phyloP scores from a whole-genome alignment of 768 basidiomycete genomes.

The Kwoniella sp. region DNA sequence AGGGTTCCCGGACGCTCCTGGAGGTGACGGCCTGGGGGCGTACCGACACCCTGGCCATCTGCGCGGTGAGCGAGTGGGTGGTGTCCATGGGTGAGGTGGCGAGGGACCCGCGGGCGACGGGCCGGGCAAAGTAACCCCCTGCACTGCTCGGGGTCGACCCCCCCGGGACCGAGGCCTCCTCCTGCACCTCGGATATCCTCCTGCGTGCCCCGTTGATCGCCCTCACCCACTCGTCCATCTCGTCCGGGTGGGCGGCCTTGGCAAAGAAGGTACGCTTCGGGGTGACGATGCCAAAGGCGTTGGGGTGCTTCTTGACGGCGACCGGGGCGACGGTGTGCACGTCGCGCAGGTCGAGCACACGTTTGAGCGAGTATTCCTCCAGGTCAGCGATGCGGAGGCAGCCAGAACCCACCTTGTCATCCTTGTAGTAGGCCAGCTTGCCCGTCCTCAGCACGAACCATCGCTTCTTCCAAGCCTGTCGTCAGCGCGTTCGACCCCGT shows the following conservation, averaged over 20 bases:
- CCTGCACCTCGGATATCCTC: conserved; percentile 54
- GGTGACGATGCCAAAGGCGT: conserved; percentile 89
- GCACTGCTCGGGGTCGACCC: conserved; percentile 3
- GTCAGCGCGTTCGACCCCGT: conserved; percentile 10
- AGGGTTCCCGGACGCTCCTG: conserved; percentile 35
- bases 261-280: conserved; percentile 86
- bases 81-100: conserved; percentile 23
- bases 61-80: conserved; percentile 17
- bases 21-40: conserved; percentile 1
- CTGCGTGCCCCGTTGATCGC: conserved; percentile 74
- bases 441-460: conserved; percentile 95
- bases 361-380: conserved; percentile 80
- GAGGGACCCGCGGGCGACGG: conserved; percentile 8
- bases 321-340: conserved; percentile 87
- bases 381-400: background rate
- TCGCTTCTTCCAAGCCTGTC: conserved; percentile 96
- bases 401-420: conserved; percentile 57
- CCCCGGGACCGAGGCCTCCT: too few relatives aligned
- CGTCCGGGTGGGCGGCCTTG: conserved; percentile 67
- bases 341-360: conserved; percentile 77
- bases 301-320: conserved; percentile 77
- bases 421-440: conserved; percentile 96
- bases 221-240: conserved; percentile 75
- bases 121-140: conserved; percentile 3
- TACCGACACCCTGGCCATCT: conserved; percentile 19